These are phyloP conservation scores for Allantophomopsis lycopodina DNA, from an alignment of 2,329 filamentous ascomycete genomes.

Conservation along the genomic window DNA sequence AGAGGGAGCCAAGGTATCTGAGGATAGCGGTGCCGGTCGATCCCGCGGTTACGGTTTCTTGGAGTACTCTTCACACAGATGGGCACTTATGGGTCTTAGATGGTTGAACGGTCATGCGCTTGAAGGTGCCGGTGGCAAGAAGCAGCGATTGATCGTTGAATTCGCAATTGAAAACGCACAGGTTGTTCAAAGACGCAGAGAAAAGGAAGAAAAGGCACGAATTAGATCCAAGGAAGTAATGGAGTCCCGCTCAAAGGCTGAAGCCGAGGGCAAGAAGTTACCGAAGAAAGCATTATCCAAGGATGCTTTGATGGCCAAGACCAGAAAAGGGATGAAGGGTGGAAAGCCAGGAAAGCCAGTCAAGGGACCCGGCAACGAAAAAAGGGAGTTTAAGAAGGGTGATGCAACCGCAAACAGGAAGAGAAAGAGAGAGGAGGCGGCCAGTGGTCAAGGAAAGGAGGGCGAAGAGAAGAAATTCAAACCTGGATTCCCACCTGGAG, in stretches of 20 bases:
- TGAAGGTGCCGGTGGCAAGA: constrained; percentile 54
- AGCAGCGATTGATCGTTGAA: constrained; percentile 83
- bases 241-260: constrained; percentile 17
- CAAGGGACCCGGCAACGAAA: constrained; percentile 4
- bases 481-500: constrained; percentile 20
- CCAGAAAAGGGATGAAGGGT: constrained; percentile 18
- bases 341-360: constrained; percentile 3
- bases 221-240: constrained; percentile 21
- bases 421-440: constrained; percentile 9
- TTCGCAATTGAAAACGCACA: constrained; percentile 98
- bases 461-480: constrained; percentile 12
- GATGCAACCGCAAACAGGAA: constrained; percentile 6
- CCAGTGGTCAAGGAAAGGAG: constrained; percentile 7
- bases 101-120: constrained; percentile 75
- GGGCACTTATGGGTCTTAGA: constrained; percentile 84
- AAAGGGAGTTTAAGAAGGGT: constrained; percentile 1
- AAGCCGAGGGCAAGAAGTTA: constrained; percentile 14
- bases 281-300: constrained; percentile 16
- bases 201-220: constrained; percentile 42
- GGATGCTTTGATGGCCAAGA: constrained; percentile 19
- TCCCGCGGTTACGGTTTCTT: constrained; percentile 95
- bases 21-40: constrained; percentile 63
- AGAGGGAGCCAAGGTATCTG: constrained; percentile 71
- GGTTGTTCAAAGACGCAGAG: constrained; percentile 69
- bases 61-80: constrained; percentile 87